Conservation (phyloP, 495 filamentous ascomycete species). For the Daldinia loculata region DNA sequence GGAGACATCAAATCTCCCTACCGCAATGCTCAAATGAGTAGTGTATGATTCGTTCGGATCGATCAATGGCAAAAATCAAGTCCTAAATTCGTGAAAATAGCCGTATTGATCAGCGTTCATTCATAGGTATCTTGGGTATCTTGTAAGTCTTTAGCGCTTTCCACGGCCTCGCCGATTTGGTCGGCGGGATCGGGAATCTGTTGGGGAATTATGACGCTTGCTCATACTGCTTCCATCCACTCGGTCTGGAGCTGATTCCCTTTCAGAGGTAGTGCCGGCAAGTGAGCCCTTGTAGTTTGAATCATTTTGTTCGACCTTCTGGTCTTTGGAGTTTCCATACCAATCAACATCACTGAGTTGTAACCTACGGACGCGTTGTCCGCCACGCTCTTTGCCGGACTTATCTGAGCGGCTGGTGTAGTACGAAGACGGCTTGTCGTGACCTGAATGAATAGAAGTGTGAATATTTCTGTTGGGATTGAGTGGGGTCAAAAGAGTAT, state of each 20-base stretch:
- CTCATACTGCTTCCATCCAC: slow-evolving; percentile 31
- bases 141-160: slow-evolving; percentile 15
- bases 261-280: slow-evolving; percentile 7
- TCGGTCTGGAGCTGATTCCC: slow-evolving; percentile 30
- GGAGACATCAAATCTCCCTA: slow-evolving; percentile 21
- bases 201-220: slow-evolving; percentile 42
- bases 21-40: slow-evolving; percentile 34
- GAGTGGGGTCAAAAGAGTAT: slow-evolving; percentile 55
- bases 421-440: slow-evolving; percentile 59
- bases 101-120: slow-evolving; percentile 26
- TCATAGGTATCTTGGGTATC: slow-evolving; percentile 8
- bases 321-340: slow-evolving; percentile 63
- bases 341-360: slow-evolving; percentile 98
- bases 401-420: slow-evolving; percentile 68
- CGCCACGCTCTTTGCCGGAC: slow-evolving; percentile 72
- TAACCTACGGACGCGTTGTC: slow-evolving; percentile 87
- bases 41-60: slow-evolving; percentile 22
- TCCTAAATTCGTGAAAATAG: slow-evolving; percentile 35
- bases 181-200: slow-evolving; percentile 23
- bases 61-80: slow-evolving; percentile 27
- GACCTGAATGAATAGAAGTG: slow-evolving; percentile 49
- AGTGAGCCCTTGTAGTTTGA: slow-evolving; percentile 10
- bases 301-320: slow-evolving; percentile 21
- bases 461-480: slow-evolving; percentile 57
- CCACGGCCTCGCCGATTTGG: slow-evolving; percentile 13